phyloP scores from a whole-genome alignment of 169 alveolate genomes.

The Plasmodium gaboni region DNA sequence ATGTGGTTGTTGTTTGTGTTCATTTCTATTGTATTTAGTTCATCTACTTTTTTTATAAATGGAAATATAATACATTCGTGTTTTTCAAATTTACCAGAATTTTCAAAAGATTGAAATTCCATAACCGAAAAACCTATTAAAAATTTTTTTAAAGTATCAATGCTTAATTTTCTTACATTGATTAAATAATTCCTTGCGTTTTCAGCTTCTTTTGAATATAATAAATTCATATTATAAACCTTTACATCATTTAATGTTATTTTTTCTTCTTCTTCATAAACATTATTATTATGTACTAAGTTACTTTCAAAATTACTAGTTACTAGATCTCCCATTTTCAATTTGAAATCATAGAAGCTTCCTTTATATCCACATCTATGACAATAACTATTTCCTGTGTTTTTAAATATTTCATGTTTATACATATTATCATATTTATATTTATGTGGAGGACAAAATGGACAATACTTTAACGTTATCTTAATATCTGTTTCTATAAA shows the following conservation, averaged over 20 bases:
- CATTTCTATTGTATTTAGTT: neutral
- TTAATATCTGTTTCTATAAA: conserved; percentile 84
- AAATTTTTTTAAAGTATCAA: conserved; percentile 86
- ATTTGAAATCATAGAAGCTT: conserved; percentile 90
- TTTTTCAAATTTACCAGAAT: conserved; percentile 69
- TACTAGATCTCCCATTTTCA: conserved; percentile 85
- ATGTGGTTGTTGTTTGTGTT: neutral
- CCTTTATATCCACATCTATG: conserved; percentile 91
- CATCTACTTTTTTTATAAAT: conserved; percentile 30
- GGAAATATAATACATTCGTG: conserved; percentile 75
- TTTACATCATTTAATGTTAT: conserved; percentile 77
- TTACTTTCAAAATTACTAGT: conserved; percentile 70
- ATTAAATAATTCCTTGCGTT: conserved; percentile 87
- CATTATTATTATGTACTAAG: conserved; percentile 15
- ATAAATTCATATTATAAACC: conserved; percentile 81
- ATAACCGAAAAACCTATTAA: conserved; percentile 88
- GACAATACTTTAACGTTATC: conserved; percentile 87
- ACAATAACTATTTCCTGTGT: conserved; percentile 89
- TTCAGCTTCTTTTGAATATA: conserved; percentile 78
- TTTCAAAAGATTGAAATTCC: conserved; percentile 69
- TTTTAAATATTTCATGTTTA: conserved; percentile 88
- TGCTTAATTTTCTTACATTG: conserved; percentile 84
- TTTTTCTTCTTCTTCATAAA: conserved; percentile 35
- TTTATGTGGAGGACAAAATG: conserved; percentile 90
- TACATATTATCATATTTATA: conserved; percentile 86